Evolutionary conservation across 441 rosid species (phyloP).

Genomic region (Omphalea diandra): DNA sequence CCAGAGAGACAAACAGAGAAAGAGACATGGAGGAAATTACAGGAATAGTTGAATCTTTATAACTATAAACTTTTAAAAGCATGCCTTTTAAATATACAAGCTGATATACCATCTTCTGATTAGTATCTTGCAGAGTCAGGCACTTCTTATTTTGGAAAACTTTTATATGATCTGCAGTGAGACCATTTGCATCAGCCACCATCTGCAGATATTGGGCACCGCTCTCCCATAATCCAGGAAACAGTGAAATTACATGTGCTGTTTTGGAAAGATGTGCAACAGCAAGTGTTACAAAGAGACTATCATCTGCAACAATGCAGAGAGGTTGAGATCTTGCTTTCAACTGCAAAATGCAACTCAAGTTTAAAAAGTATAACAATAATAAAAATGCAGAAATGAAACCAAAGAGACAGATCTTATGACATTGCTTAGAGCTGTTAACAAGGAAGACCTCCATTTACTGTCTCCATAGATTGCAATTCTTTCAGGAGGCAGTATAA

Average conservation of each 20-base stretch:
- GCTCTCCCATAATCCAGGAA: conserved; percentile 68
- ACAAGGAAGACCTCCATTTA: conserved; percentile 62
- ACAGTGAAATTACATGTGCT: conserved; percentile 56
- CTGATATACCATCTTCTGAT: conserved; percentile 47
- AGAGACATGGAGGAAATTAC: background rate
- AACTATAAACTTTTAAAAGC: conserved; percentile 4
- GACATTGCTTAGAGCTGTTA: conserved; percentile 53
- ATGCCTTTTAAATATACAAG: background rate
- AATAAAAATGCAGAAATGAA: conserved; percentile 18
- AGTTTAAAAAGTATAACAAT: background rate
- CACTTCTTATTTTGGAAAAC: conserved; percentile 46
- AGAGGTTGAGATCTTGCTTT: conserved; percentile 53
- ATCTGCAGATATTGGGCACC: conserved; percentile 64
- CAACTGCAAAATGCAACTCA: conserved; percentile 50
- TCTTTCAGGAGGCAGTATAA: conserved; percentile 72
- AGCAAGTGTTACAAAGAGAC: conserved; percentile 62
- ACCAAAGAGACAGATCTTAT: conserved; percentile 43
- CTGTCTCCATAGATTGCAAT: conserved; percentile 75
- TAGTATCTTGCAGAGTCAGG: conserved; percentile 50
- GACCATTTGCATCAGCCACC: conserved; percentile 63
- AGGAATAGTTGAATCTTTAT: background rate
- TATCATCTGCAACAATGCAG: conserved; percentile 83
- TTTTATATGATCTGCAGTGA: conserved; percentile 53
- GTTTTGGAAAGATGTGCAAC: conserved; percentile 51
- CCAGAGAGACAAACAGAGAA: background rate